phyloP scores from a whole-genome alignment of 352 stramenopile species.

The Aphanomyces astaci region DNA sequence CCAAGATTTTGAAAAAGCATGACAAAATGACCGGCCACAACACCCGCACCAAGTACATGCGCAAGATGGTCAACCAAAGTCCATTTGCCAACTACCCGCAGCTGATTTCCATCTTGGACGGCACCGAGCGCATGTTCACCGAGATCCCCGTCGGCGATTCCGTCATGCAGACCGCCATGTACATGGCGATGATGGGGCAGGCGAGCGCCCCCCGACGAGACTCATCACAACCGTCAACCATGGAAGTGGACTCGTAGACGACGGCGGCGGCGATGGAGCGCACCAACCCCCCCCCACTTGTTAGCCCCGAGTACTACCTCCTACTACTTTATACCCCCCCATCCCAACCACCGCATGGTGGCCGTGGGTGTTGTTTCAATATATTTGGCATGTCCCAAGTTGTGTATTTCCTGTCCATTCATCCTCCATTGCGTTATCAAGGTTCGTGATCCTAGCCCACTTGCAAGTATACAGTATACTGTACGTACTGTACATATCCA shows the following conservation, averaged over 20 bases:
- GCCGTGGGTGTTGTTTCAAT: background rate
- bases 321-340: background rate
- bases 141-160: slow-evolving; percentile 33
- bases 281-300: too few relatives aligned
- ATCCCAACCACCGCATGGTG: background rate
- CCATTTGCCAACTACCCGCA: slow-evolving; percentile 68
- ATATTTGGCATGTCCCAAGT: background rate
- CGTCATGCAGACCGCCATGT: slow-evolving; percentile 23
- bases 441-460: too few relatives aligned
- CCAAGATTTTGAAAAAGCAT: slow-evolving; percentile 83
- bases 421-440: background rate
- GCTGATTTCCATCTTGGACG: slow-evolving; percentile 65
- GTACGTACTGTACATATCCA: too few relatives aligned
- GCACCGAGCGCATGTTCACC: slow-evolving; percentile 72
- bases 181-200: slow-evolving; percentile 23
- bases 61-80: slow-evolving; percentile 68
- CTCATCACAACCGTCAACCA: background rate
- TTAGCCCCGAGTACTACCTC: background rate
- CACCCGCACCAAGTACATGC: slow-evolving; percentile 80
- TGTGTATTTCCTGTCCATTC: background rate
- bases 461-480: too few relatives aligned
- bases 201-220: background rate
- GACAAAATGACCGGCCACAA: slow-evolving; percentile 83
- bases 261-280: background rate
- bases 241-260: slow-evolving; percentile 5